phyloP scores from a whole-genome alignment of 768 basidiomycete genomes.

The Termitomyces sp. region DNA sequence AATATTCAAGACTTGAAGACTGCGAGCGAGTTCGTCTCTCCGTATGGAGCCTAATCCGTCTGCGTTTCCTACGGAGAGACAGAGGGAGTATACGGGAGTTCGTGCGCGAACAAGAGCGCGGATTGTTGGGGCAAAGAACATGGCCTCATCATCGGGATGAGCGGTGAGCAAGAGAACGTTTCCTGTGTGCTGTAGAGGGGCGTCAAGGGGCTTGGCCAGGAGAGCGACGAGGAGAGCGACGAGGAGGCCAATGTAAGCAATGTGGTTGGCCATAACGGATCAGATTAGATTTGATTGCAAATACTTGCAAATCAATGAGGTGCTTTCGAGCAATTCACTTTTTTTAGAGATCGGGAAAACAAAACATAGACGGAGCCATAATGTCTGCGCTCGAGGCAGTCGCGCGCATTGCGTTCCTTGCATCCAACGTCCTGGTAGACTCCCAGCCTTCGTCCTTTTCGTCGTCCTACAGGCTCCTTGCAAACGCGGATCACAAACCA shows the following conservation, averaged over 20 bases:
- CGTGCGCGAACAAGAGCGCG: slow-evolving; percentile 35
- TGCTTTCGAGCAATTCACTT: slow-evolving; percentile 28
- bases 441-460: slow-evolving; percentile 47
- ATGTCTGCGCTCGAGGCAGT: slow-evolving; percentile 33
- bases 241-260: slow-evolving; percentile 20
- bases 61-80: slow-evolving; percentile 75
- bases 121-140: slow-evolving; percentile 91
- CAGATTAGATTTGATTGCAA: slow-evolving; percentile 17
- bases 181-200: slow-evolving; percentile 2
- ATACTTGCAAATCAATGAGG: slow-evolving; percentile 35
- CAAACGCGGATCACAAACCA: slow-evolving; percentile 30
- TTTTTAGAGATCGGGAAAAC: not conserved
- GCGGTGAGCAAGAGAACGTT: slow-evolving; percentile 73
- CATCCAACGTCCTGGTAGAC: slow-evolving; percentile 63
- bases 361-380: slow-evolving; percentile 8
- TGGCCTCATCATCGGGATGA: slow-evolving; percentile 91
- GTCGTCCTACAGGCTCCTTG: slow-evolving; percentile 29
- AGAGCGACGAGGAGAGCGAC: slow-evolving; percentile 25
- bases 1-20: slow-evolving; percentile 67
- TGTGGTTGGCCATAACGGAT: slow-evolving; percentile 4
- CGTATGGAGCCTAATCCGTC: slow-evolving; percentile 67
- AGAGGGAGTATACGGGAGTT: slow-evolving; percentile 43
- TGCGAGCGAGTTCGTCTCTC: slow-evolving; percentile 50
- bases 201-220: slow-evolving; percentile 24
- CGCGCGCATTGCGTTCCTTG: slow-evolving; percentile 64